These are phyloP conservation scores for Lagerstroemia speciosa DNA, from an alignment of 345 rosid genomes.

Conservation along the genomic window DNA sequence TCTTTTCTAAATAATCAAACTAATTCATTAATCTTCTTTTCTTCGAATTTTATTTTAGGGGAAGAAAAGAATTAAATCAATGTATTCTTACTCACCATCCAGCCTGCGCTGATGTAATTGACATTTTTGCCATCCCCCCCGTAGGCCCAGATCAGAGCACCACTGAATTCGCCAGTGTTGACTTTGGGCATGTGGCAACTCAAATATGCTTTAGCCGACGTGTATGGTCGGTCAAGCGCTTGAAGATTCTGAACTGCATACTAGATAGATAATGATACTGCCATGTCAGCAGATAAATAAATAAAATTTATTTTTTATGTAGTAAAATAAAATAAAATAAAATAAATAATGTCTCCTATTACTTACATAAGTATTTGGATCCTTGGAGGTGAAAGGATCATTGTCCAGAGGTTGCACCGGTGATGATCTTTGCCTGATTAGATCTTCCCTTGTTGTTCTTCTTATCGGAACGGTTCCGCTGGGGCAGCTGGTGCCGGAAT, in stretches of 20 bases:
- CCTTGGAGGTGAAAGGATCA: not conserved
- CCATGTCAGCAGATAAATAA: too few species aligned
- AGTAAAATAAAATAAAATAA: too few species aligned
- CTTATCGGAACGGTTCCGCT: conserved; percentile 7
- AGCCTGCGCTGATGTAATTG: not conserved
- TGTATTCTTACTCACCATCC: not conserved
- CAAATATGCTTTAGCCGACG: not conserved
- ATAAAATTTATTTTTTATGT: too few species aligned
- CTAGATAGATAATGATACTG: not conserved
- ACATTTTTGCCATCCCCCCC: not conserved
- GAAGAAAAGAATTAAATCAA: too few species aligned
- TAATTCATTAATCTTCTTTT: too few species aligned
- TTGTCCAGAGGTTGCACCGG: not conserved
- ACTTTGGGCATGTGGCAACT: not conserved
- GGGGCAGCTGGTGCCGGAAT: not conserved
- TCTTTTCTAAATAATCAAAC: too few species aligned
- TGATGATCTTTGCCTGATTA: not conserved
- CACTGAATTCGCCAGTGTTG: not conserved
- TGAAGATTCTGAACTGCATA: not conserved
- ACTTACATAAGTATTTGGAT: not conserved
- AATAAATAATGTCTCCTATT: too few species aligned
- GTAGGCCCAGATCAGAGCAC: not conserved
- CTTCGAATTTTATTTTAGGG: too few species aligned
- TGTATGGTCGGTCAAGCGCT: too few species aligned
- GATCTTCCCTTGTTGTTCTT: conserved; percentile 3